Base-by-base conservation (phyloP, 2,329 filamentous ascomycete genomes). In the Cladophialophora exuberans region DNA sequence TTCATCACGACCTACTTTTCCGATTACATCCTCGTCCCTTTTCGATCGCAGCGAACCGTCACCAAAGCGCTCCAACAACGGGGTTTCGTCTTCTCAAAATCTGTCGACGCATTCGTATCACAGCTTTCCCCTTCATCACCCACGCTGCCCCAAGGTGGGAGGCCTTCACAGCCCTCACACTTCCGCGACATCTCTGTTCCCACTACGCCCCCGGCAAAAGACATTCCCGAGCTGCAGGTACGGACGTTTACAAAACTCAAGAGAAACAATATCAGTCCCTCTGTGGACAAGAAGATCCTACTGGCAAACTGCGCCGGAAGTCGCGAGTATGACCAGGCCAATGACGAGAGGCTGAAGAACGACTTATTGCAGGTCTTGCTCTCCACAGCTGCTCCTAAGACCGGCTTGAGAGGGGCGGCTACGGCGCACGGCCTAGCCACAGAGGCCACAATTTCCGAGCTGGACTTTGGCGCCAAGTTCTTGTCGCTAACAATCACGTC, bases 1-100 rank as follows among this genome's bases (percentile, higher is more conserved):
- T 97, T 97, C 80, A 96, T 97, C 70, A 97, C 93, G 3, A 97
- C 91, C 26, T 99, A 97, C 73, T 97, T 96, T 73, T 94, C 89
- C 28, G 93, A 99, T 75, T 97, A 96, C 73, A 95, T 99, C 65
- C 81, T 97, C 30, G 90, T 97, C 1, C 92, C 94, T 0, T 80
- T 80, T 49, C 88, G 86, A 67, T 85, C 88, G 66, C 85, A 87
- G 46, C 76, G 82, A 22, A 86, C 85, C 33, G 92, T 97, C 43
- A 84, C 90, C 28, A 79, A 85, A 54, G 88, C 90, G 0, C 79
- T 97, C 4, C 80, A 93, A 56, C 83, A 85, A 15, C 84, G 88
- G 42, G 91, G 91, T 1, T 97, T 97, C 67, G 85, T 88, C 64
- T 92, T 97, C 64, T 87, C 90, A 60, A 85, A 88, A 60, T 70